These are phyloP conservation scores for Xylariaceae sp. DNA, from an alignment of 2,329 filamentous ascomycete genomes.

Conservation along the genomic window DNA sequence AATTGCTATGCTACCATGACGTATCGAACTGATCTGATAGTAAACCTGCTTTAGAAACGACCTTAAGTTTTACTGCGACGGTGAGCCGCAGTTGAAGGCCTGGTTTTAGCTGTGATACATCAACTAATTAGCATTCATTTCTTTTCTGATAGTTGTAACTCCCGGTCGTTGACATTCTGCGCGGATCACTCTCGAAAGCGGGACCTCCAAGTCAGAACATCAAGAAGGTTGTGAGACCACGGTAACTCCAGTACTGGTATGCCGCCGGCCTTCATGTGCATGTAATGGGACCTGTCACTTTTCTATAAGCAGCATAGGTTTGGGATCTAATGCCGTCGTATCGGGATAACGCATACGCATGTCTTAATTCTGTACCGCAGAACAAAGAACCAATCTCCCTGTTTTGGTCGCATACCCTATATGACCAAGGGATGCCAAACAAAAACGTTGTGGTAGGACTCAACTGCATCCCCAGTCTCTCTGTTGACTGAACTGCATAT, in stretches of 20 bases:
- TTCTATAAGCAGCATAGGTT: conserved; percentile 17
- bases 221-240: not conserved
- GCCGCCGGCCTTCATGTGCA: conserved; percentile 13
- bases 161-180: too few relatives aligned
- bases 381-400: conserved; percentile 20
- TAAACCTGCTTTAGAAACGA: too few relatives aligned
- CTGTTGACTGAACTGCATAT: conserved; percentile 16
- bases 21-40: too few relatives aligned
- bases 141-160: too few relatives aligned
- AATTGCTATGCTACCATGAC: too few relatives aligned
- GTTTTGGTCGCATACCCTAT: conserved; percentile 21
- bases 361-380: conserved; percentile 23
- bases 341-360: conserved; percentile 30
- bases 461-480: conserved; percentile 1
- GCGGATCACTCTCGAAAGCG: not conserved
- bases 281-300: conserved; percentile 24
- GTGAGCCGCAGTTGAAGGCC: too few relatives aligned
- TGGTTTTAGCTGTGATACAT: too few relatives aligned
- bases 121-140: too few relatives aligned
- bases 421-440: conserved; percentile 6
- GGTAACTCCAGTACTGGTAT: not conserved
- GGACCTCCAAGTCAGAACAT: not conserved
- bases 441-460: not conserved
- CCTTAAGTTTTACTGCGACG: too few relatives aligned
- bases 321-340: conserved; percentile 25